These are phyloP conservation scores for Phyllostachys edulis DNA, from an alignment of 176 grass and related monocot genomes.

Conservation along the genomic window DNA sequence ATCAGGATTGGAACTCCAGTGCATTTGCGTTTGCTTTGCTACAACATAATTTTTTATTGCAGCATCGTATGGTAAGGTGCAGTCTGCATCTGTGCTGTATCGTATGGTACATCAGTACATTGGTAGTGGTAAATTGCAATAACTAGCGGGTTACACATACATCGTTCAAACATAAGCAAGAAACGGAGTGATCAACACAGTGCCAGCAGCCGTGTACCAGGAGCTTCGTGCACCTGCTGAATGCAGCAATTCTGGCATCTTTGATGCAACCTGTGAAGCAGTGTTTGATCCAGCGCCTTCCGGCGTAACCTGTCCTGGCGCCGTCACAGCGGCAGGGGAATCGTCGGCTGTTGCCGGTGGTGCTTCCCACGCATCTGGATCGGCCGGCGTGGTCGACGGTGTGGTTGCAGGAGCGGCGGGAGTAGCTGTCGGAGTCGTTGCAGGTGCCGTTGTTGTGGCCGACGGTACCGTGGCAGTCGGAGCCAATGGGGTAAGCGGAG, in stretches of 20 bases:
- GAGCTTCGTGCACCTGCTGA: conserved; percentile 27
- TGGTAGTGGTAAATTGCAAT: neutral
- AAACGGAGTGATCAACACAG: conserved; percentile 22
- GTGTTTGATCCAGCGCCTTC: neutral
- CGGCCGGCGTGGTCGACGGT: neutral
- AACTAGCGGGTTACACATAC: conserved; percentile 18
- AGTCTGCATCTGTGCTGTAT: conserved; percentile 17
- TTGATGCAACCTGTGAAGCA: conserved; percentile 21
- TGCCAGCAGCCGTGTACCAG: neutral
- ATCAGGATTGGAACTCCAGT: neutral
- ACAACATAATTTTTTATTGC: conserved; percentile 12
- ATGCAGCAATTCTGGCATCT: conserved; percentile 46
- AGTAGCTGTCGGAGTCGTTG: neutral
- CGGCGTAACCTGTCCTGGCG: neutral
- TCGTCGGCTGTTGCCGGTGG: neutral
- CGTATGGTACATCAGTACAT: conserved; percentile 32
- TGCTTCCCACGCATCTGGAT: conserved; percentile 12
- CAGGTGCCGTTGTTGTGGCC: neutral
- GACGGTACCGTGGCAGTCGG: neutral
- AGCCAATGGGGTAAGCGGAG: conserved; percentile 7
- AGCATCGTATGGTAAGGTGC: neutral
- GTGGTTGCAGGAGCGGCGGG: conserved; percentile 7
- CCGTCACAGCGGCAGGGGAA: neutral
- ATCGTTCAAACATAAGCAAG: conserved; percentile 35
- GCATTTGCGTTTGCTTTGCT: neutral